These are phyloP conservation scores for Harringtonia aguacate DNA, from an alignment of 2,329 filamentous ascomycete genomes.

Conservation along the genomic window DNA sequence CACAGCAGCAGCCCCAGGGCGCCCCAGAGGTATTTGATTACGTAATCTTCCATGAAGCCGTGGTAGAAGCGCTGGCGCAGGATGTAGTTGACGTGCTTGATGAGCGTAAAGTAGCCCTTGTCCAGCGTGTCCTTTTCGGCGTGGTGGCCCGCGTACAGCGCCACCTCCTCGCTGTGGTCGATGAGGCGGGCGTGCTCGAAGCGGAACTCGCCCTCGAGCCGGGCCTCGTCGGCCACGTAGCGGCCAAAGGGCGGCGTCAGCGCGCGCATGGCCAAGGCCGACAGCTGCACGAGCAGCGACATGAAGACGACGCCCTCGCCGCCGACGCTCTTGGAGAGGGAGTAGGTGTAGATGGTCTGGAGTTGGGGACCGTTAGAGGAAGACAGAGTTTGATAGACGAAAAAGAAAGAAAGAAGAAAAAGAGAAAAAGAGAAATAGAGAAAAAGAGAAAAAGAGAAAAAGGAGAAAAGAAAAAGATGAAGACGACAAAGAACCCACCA, in stretches of 20 bases:
- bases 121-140: constrained; percentile 94
- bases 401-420: background rate
- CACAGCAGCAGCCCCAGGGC: constrained; percentile 84
- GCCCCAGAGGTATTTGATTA: constrained; percentile 99
- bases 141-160: constrained; percentile 82
- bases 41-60: constrained; percentile 99
- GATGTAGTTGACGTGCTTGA: constrained; percentile 98
- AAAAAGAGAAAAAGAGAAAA: background rate
- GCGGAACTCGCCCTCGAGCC: constrained; percentile 89
- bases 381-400: too few relatives aligned
- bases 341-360: constrained; percentile 83
- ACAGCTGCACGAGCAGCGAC: constrained; percentile 86
- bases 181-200: constrained; percentile 93
- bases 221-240: constrained; percentile 93
- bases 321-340: constrained; percentile 86
- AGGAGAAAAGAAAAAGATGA: background rate
- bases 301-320: constrained; percentile 94
- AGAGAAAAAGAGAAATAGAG: constrained; percentile 15
- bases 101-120: constrained; percentile 97
- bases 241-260: constrained; percentile 93
- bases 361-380: background rate
- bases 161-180: constrained; percentile 91
- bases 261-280: constrained; percentile 84
- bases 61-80: constrained; percentile 85
- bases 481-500: constrained; percentile 37